Percentiles rank a stretch among this genome's conserved stretches.
These are phyloP conservation scores for Elsinoe arachidis DNA, from an alignment of 2,329 filamentous ascomycete genomes.

Conservation along the genomic window DNA sequence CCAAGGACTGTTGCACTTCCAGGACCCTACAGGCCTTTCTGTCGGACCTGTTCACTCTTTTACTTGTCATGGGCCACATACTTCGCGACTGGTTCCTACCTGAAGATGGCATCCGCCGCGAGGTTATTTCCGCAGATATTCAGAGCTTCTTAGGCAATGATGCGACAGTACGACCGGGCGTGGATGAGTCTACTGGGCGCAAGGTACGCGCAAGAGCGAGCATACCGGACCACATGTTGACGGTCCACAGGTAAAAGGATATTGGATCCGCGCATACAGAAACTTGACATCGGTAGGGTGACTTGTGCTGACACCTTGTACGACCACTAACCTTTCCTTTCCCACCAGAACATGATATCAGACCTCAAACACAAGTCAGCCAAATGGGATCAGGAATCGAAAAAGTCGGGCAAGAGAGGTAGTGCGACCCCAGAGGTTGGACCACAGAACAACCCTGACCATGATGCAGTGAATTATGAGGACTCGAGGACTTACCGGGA, in stretches of 20 bases:
- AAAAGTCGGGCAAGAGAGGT: slow-evolving; percentile 35
- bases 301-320: slow-evolving; percentile 3
- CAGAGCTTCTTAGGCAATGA: slow-evolving; percentile 44
- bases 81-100: slow-evolving; percentile 42
- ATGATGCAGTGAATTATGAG: slow-evolving; percentile 35
- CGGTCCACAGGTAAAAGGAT: slow-evolving; percentile 35
- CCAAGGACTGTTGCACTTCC: background rate
- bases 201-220: slow-evolving; percentile 12
- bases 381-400: slow-evolving; percentile 35
- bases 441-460: slow-evolving; percentile 32
- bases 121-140: slow-evolving; percentile 46
- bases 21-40: background rate
- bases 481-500: slow-evolving; percentile 36
- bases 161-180: slow-evolving; percentile 42
- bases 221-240: slow-evolving; percentile 1
- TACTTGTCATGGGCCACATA: slow-evolving; percentile 16
- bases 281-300: slow-evolving; percentile 40
- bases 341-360: slow-evolving; percentile 40
- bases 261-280: slow-evolving; percentile 45
- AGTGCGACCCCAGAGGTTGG: slow-evolving; percentile 31
- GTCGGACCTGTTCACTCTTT: background rate
- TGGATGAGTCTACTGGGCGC: slow-evolving; percentile 33
- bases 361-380: slow-evolving; percentile 41
- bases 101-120: slow-evolving; percentile 42
- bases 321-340: background rate